Percentiles rank a stretch among this genome's conserved stretches.
Conservation (phyloP, 75 land plant species). For the Ceratopteris richardii region DNA sequence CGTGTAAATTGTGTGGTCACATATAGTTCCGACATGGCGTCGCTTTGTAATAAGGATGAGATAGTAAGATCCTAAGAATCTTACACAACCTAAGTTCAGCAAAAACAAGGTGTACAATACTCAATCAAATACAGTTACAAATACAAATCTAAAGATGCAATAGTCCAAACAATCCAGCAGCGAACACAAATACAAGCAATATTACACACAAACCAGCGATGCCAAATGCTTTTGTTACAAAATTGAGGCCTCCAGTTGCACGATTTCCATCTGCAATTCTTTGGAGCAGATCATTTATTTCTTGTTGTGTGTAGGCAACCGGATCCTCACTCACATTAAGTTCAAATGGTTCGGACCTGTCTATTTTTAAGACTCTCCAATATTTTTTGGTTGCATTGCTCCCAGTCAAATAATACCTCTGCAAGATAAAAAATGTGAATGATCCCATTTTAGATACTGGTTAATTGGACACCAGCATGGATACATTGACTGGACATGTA, state of each 20-base stretch:
- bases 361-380: constrained; percentile 89
- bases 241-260: constrained; percentile 71
- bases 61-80: constrained; percentile 91
- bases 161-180: no score
- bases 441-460: no score
- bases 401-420: constrained; percentile 91
- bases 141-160: no score
- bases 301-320: constrained; percentile 68
- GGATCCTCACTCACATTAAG: constrained; percentile 90
- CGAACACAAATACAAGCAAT: no score
- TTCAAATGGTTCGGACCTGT: constrained; percentile 80
- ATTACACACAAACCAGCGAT: constrained; percentile 82
- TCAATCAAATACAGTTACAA: no score
- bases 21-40: constrained; percentile 78
- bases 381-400: constrained; percentile 56
- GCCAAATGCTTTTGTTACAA: constrained; percentile 77
- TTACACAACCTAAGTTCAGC: constrained; percentile 77
- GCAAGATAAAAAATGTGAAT: constrained; percentile 3
- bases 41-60: constrained; percentile 86
- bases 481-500: neutral
- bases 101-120: no score
- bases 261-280: constrained; percentile 83
- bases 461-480: no score
- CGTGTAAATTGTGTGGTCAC: constrained; percentile 90
- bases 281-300: constrained; percentile 60